These are phyloP conservation scores for Macrophomina phaseolina DNA, from an alignment of 2,329 filamentous ascomycete genomes.

Conservation along the genomic window DNA sequence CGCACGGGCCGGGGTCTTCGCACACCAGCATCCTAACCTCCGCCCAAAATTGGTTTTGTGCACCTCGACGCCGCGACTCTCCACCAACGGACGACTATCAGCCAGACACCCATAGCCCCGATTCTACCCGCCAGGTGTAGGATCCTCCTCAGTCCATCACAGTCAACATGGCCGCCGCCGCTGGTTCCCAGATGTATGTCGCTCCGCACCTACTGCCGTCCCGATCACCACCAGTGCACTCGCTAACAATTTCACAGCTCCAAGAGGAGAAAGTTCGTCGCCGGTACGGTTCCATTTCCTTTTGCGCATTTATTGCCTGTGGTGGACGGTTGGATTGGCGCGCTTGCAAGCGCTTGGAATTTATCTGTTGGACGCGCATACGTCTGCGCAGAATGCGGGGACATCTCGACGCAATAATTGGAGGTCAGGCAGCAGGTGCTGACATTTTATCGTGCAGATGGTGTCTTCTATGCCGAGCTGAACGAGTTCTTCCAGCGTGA, in stretches of 20 bases:
- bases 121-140: constrained; percentile 37
- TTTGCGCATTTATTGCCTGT: constrained; percentile 26
- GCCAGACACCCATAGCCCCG: constrained; percentile 38
- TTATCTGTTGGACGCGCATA: not conserved
- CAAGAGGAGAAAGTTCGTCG: constrained; percentile 78
- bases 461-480: constrained; percentile 99
- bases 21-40: constrained; percentile 22
- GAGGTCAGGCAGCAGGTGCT: constrained; percentile 48
- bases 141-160: constrained; percentile 41
- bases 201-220: constrained; percentile 13
- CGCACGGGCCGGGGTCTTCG: constrained; percentile 11
- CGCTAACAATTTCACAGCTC: constrained; percentile 62
- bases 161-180: constrained; percentile 49
- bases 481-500: constrained; percentile 99
- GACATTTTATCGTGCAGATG: constrained; percentile 61
- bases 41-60: constrained; percentile 26
- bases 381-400: constrained; percentile 25
- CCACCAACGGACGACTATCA: constrained; percentile 36
- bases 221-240: constrained; percentile 1
- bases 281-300: constrained; percentile 45
- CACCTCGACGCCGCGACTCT: constrained; percentile 32
- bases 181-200: constrained; percentile 48
- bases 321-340: constrained; percentile 15
- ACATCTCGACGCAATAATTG: constrained; percentile 68
- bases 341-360: not conserved